These are phyloP conservation scores for Naegleria fowleri DNA, from an alignment of 208 protist species.

Conservation along the genomic window DNA sequence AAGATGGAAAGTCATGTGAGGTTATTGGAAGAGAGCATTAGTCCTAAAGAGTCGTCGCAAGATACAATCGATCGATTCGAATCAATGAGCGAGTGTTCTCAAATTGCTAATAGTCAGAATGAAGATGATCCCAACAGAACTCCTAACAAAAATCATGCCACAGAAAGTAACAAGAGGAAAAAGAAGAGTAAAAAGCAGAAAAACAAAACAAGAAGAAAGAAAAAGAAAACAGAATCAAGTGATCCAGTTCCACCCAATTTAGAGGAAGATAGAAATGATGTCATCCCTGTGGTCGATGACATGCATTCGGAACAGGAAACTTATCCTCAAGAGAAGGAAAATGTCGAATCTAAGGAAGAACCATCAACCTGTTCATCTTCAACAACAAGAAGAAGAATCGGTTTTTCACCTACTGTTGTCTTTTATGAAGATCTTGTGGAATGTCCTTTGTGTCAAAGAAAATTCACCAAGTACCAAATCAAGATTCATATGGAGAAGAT, in stretches of 20 bases:
- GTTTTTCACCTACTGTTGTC: neutral
- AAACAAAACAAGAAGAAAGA: neutral
- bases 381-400: neutral
- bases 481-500: slow-evolving; percentile 2
- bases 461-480: slow-evolving; percentile 12
- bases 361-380: no score
- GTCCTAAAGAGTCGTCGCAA: no score
- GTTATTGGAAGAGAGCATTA: neutral
- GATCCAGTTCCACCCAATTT: no score
- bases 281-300: no score
- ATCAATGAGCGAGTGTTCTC: no score
- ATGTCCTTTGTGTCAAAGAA: slow-evolving; percentile 17
- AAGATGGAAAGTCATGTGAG: neutral
- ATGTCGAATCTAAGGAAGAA: no score
- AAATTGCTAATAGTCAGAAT: no score
- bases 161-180: neutral
- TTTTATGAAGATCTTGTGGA: neutral
- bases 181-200: neutral
- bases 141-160: neutral
- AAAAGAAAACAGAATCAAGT: no score
- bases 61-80: no score
- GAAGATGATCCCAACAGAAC: neutral
- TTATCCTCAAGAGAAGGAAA: no score
- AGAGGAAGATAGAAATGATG: no score
- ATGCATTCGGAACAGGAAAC: no score